Conservation (phyloP, 192 early-diverging fungal genomes). For the Coemansia sp. region DNA sequence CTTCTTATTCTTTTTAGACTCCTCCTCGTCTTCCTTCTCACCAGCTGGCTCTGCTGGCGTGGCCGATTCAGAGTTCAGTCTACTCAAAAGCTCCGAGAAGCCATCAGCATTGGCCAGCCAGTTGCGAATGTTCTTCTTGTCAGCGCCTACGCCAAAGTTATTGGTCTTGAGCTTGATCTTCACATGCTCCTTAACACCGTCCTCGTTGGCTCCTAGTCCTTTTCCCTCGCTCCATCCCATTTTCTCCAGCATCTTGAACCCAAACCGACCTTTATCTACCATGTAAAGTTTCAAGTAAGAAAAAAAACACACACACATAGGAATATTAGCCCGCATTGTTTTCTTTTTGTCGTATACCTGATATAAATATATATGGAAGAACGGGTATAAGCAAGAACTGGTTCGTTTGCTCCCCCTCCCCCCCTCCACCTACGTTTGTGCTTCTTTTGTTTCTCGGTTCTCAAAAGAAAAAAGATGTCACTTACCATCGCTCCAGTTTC, state of each 20-base stretch:
- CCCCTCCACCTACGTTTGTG: too few relatives aligned
- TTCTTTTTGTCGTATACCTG: too few relatives aligned
- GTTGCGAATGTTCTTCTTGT: conserved; percentile 83
- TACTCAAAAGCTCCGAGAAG: conserved; percentile 76
- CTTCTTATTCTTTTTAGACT: background rate
- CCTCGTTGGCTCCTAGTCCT: conserved; percentile 86
- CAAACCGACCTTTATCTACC: conserved; percentile 77
- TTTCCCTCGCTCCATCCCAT: conserved; percentile 97
- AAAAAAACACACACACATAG: background rate
- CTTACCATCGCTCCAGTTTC: conserved; percentile 81
- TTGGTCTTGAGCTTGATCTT: conserved; percentile 86
- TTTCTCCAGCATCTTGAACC: conserved; percentile 87
- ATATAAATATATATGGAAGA: background rate
- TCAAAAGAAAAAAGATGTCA: background rate
- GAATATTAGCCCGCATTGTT: too few relatives aligned
- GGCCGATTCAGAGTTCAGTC: conserved; percentile 69
- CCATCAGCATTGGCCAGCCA: conserved; percentile 94
- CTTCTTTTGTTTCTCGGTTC: background rate
- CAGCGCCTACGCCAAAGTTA: conserved; percentile 88
- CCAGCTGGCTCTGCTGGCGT: conserved; percentile 29
- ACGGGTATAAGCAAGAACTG: too few relatives aligned
- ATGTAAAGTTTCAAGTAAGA: background rate
- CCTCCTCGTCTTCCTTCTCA: conserved; percentile 11
- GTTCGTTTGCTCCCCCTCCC: too few relatives aligned
- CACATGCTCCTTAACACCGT: conserved; percentile 82